A percentile compares a stretch with the other conserved stretches of the same genome.
Evolutionary conservation across 164 flowering plant species (phyloP).

Genomic region (Macadamia integrifolia): DNA sequence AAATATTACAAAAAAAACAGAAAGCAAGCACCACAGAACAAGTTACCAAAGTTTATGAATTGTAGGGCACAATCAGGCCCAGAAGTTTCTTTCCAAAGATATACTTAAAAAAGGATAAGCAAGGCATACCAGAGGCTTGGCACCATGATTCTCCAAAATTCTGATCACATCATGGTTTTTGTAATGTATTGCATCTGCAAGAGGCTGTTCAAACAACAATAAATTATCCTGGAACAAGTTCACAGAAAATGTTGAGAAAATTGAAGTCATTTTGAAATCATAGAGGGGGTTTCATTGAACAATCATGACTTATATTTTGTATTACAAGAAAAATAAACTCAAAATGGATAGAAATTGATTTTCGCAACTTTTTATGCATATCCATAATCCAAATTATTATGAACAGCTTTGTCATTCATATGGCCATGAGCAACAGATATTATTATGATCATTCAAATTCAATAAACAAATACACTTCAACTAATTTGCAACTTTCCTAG

Average conservation of each 20-base stretch:
- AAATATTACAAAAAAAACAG: not conserved
- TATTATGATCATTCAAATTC: no score
- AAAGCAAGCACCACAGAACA: not conserved
- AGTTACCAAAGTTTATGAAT: not conserved
- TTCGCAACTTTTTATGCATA: no score
- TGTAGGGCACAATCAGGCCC: not conserved
- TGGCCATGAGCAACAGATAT: no score
- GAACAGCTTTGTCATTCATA: no score
- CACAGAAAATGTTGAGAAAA: not conserved
- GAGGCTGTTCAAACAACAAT: slow-evolving; percentile 50
- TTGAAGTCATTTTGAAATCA: not conserved
- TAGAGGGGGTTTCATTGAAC: not conserved
- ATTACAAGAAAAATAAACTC: no score
- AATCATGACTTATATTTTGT: no score
- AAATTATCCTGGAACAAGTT: not conserved
- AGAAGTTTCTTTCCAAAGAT: not conserved
- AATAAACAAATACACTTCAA: no score
- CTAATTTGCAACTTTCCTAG: no score
- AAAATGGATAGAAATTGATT: no score
- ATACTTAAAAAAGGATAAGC: not conserved
- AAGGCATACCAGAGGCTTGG: slow-evolving; percentile 68
- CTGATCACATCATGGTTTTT: slow-evolving; percentile 75
- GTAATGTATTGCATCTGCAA: slow-evolving; percentile 93
- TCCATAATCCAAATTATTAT: no score
- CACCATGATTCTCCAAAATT: slow-evolving; percentile 86